Percentiles rank a stretch among this genome's conserved stretches.
Conservation (phyloP, 164 flowering plant species). For the Stephania yunnanensis region DNA sequence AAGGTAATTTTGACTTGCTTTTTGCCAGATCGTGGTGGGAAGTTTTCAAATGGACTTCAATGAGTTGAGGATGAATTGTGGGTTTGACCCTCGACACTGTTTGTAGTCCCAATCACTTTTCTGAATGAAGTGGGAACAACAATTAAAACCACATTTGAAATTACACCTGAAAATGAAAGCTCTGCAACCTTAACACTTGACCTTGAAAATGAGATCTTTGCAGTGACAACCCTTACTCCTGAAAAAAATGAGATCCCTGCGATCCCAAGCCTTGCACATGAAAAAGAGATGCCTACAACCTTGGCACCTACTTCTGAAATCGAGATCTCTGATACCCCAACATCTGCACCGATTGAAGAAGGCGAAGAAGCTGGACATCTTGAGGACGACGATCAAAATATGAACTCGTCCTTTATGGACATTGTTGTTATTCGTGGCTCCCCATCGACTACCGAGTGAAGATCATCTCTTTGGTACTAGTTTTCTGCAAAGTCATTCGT, state of each 20-base stretch:
- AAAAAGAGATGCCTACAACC: background rate
- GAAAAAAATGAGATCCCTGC: too few relatives aligned
- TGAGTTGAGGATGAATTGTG: too few relatives aligned
- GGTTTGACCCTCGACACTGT: too few relatives aligned
- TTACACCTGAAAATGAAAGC: background rate
- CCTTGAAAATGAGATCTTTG: background rate
- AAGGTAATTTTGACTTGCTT: too few relatives aligned
- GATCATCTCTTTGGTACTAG: background rate
- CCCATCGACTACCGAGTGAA: background rate
- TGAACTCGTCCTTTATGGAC: background rate
- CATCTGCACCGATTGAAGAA: background rate
- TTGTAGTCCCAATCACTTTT: background rate
- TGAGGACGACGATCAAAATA: background rate
- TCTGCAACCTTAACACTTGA: background rate
- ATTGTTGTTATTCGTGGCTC: background rate
- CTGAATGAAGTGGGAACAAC: background rate
- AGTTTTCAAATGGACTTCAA: too few relatives aligned
- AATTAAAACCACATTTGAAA: background rate
- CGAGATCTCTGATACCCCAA: background rate
- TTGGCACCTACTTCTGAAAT: background rate
- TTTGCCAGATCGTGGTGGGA: too few relatives aligned
- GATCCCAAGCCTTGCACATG: too few relatives aligned
- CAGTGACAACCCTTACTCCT: too few relatives aligned
- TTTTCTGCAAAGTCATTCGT: background rate
- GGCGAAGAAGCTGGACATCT: background rate